Conservation (phyloP, 495 filamentous ascomycete species). For the Aspergillus incahuasiensis region DNA sequence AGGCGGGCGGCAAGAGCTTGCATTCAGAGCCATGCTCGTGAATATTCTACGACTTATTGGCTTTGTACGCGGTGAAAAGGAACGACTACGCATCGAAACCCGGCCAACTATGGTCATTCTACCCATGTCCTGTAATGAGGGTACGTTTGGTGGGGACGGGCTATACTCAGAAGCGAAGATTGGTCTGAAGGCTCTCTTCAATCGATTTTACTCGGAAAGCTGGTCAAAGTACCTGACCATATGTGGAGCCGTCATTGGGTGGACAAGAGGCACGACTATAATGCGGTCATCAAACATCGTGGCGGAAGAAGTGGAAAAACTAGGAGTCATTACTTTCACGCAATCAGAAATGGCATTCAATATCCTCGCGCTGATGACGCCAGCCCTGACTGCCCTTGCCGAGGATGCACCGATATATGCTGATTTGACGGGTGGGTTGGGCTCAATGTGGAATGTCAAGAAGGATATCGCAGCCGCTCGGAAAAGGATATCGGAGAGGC, state of each 20-base stretch:
- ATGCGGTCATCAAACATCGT: conserved; percentile 98
- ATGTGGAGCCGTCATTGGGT: conserved; percentile 96
- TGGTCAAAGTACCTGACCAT: conserved; percentile 97
- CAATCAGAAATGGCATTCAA: conserved; percentile 99
- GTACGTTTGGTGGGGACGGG: conserved; percentile 95
- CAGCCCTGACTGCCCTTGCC: conserved; percentile 84
- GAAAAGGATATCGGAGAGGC: conserved; percentile 83
- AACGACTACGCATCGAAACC: conserved; percentile 75
- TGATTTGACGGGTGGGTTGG: conserved; percentile 23
- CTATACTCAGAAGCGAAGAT: conserved; percentile 98
- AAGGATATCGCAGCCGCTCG: conserved; percentile 50
- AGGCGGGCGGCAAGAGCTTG: conserved; percentile 88
- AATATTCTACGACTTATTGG: conserved; percentile 90
- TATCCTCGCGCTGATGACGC: conserved; percentile 90
- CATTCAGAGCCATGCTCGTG: conserved; percentile 97
- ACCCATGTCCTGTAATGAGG: conserved; percentile 94
- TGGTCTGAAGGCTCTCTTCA: conserved; percentile 93
- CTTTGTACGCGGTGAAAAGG: conserved; percentile 72
- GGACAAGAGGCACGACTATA: conserved; percentile 96
- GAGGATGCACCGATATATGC: conserved; percentile 24
- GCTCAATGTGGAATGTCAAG: conserved; percentile 20
- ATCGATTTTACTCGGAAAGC: conserved; percentile 93
- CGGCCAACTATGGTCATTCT: conserved; percentile 93
- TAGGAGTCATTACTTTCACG: conserved; percentile 97
- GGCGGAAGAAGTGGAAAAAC: conserved; percentile 89